Conservation (phyloP, 2,329 filamentous ascomycete species). For the Paecilomyces dactylethromorphus region DNA sequence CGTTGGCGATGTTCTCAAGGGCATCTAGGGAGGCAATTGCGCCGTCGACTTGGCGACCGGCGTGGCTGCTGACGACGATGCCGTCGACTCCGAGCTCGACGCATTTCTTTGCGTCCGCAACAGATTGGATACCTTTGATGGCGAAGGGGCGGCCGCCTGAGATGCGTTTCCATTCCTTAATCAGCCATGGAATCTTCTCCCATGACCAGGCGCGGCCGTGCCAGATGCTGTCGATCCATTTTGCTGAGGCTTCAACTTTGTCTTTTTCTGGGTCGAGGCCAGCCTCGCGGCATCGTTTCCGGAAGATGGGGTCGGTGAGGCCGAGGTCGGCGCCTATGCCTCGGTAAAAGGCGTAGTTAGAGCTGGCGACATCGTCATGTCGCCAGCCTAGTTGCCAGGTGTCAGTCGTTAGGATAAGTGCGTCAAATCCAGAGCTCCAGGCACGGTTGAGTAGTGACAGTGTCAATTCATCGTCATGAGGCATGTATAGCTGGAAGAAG, state of each 20-base stretch:
- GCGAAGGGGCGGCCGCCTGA: constrained; percentile 52
- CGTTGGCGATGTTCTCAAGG: constrained; percentile 51
- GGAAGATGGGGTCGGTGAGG: constrained; percentile 54
- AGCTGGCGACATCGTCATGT: constrained; percentile 50
- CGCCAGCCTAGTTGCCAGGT: constrained; percentile 60
- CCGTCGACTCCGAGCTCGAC: constrained; percentile 57
- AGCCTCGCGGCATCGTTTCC: constrained; percentile 43
- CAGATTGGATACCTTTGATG: constrained; percentile 65
- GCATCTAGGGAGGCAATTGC: constrained; percentile 55
- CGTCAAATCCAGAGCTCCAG: constrained; percentile 48
- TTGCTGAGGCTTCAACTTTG: constrained; percentile 48
- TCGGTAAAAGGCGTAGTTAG: constrained; percentile 59
- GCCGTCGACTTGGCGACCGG: constrained; percentile 59
- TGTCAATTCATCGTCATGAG: constrained; percentile 56
- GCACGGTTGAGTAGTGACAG: constrained; percentile 52
- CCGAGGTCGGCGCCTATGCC: constrained; percentile 53
- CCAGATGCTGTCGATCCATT: constrained; percentile 62
- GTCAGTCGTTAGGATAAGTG: constrained; percentile 55
- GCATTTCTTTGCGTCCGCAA: constrained; percentile 55
- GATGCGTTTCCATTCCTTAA: constrained; percentile 50
- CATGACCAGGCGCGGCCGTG: constrained; percentile 59
- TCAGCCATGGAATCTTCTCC: constrained; percentile 61
- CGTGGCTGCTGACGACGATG: constrained; percentile 66
- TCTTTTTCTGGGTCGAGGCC: constrained; percentile 49
- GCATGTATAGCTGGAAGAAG: constrained; percentile 61